phyloP scores from a whole-genome alignment of 108 stramenopile genomes.

The Chaetoceros muelleri region DNA sequence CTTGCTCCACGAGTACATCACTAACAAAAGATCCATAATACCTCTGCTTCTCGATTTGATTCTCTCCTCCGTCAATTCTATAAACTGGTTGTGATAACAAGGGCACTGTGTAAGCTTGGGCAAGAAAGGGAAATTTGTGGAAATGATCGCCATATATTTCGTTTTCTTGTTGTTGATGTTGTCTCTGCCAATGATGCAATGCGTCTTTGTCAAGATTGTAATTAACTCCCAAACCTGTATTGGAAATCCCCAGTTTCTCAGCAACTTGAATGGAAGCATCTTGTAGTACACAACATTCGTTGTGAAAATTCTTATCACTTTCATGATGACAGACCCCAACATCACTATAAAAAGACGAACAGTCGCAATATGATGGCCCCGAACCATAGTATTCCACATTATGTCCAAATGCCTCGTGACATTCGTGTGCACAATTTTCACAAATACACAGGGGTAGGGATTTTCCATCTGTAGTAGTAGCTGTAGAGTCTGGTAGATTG shows the following conservation, averaged over 20 bases:
- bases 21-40: too few relatives aligned
- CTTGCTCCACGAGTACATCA: slow-evolving; percentile 33
- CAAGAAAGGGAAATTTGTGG: too few relatives aligned
- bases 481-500: too few relatives aligned
- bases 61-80: too few relatives aligned
- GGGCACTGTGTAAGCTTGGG: too few relatives aligned
- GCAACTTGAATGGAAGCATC: slow-evolving; percentile 26
- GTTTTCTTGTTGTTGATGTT: too few relatives aligned
- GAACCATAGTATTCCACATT: slow-evolving; percentile 41
- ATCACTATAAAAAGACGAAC: slow-evolving; percentile 9
- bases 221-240: neutral
- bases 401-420: slow-evolving; percentile 34
- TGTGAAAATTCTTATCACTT: slow-evolving; percentile 4
- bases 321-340: too few relatives aligned
- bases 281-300: slow-evolving; percentile 13
- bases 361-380: slow-evolving; percentile 70
- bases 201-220: too few relatives aligned
- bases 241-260: slow-evolving; percentile 13
- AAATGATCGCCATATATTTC: too few relatives aligned
- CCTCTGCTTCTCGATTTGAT: too few relatives aligned
- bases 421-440: slow-evolving; percentile 55
- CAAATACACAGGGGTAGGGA: slow-evolving; percentile 42
- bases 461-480: neutral
- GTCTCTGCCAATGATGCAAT: too few relatives aligned
- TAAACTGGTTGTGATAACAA: too few relatives aligned